These are phyloP conservation scores for Neonectria faginata DNA, from an alignment of 2,329 filamentous ascomycete genomes.

Conservation along the genomic window DNA sequence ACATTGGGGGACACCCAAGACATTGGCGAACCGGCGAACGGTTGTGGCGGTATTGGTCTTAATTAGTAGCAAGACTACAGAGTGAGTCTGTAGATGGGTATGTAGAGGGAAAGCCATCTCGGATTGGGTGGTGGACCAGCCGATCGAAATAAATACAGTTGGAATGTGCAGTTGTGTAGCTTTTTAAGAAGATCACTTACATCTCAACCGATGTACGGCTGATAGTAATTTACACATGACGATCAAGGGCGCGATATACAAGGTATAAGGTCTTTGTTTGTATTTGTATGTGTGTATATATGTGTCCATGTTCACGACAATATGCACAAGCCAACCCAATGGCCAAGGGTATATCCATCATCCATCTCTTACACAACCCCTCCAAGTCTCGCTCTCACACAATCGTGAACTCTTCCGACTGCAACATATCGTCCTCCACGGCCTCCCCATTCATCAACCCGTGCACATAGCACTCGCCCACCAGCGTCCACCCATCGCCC, in stretches of 20 bases:
- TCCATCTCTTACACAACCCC: not conserved
- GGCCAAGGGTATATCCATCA: conserved; percentile 26
- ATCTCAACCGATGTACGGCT: not conserved
- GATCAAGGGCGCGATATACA: not conserved
- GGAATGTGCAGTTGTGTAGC: not conserved
- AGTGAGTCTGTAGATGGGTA: no score
- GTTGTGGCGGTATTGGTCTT: no score
- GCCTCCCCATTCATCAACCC: conserved; percentile 53
- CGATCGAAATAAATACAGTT: not conserved
- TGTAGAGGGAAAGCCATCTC: not conserved
- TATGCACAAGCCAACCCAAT: not conserved
- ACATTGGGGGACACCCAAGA: not conserved
- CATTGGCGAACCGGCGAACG: no score
- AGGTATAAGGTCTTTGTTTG: not conserved
- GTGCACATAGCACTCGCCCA: conserved; percentile 54
- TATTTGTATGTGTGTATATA: not conserved
- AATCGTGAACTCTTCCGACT: conserved; percentile 49
- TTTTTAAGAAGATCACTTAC: not conserved
- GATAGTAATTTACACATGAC: not conserved
- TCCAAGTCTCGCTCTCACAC: conserved; percentile 35
- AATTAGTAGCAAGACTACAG: no score
- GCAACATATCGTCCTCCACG: conserved; percentile 35
- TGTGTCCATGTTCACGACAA: not conserved
- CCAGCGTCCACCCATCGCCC: conserved; percentile 41
- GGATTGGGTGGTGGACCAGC: not conserved